phyloP scores from a whole-genome alignment of 2,329 filamentous ascomycete genomes.

The Ophiostoma sp. region DNA sequence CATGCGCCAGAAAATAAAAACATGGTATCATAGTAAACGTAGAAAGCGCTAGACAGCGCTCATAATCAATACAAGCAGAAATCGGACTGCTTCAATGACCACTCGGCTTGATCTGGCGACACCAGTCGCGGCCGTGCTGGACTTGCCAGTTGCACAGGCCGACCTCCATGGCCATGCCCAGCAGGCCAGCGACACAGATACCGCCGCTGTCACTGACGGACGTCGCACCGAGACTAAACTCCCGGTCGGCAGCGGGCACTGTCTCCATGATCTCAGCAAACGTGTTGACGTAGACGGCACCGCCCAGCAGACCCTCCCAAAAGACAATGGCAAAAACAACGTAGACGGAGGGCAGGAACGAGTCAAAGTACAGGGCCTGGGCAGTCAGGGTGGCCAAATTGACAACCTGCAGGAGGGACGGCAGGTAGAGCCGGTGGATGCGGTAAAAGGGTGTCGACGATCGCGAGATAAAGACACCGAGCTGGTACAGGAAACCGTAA shows the following conservation, averaged over 20 bases:
- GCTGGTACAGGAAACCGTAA: constrained; percentile 92
- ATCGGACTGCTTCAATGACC: constrained; percentile 28
- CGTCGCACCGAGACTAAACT: constrained; percentile 87
- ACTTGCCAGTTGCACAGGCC: constrained; percentile 84
- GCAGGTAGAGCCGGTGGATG: constrained; percentile 76
- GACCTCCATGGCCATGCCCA: constrained; percentile 80
- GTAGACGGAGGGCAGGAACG: constrained; percentile 83
- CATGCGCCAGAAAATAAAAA: background rate
- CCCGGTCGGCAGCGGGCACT: constrained; percentile 72
- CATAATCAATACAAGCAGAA: background rate
- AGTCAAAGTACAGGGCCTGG: constrained; percentile 66
- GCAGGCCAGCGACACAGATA: constrained; percentile 82
- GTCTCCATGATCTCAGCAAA: constrained; percentile 92
- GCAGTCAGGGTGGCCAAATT: constrained; percentile 73
- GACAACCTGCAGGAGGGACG: constrained; percentile 75
- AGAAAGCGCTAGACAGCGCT: background rate
- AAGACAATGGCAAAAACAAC: constrained; percentile 83
- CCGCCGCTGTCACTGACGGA: constrained; percentile 90
- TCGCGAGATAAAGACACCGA: constrained; percentile 91
- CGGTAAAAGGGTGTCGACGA: constrained; percentile 87
- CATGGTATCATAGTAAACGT: background rate
- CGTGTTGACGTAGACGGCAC: constrained; percentile 91
- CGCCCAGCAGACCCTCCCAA: constrained; percentile 91
- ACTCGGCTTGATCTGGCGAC: constrained; percentile 54
- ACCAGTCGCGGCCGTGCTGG: constrained; percentile 73